These are phyloP conservation scores for Monosporozyma unispora DNA, from an alignment of 805 yeast species.

Conservation along the genomic window DNA sequence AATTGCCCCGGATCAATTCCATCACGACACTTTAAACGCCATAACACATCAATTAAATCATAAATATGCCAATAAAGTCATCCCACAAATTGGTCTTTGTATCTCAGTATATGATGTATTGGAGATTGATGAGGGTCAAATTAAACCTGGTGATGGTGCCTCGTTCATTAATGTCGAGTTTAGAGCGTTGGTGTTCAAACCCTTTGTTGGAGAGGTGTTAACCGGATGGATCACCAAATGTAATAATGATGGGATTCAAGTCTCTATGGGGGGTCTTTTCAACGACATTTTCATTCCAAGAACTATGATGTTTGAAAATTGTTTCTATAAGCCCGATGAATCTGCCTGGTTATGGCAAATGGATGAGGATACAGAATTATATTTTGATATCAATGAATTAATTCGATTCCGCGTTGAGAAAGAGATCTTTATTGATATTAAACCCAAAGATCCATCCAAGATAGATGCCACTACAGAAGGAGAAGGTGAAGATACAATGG, in stretches of 20 bases:
- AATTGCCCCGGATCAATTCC: constrained; percentile 79
- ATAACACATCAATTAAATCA: constrained; percentile 71
- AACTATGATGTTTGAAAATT: constrained; percentile 67
- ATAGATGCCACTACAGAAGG: background rate
- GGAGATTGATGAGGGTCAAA: constrained; percentile 76
- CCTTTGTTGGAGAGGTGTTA: constrained; percentile 86
- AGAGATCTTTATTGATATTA: constrained; percentile 74
- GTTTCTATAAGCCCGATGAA: constrained; percentile 59
- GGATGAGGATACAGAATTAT: constrained; percentile 63
- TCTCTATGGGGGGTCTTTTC: constrained; percentile 61
- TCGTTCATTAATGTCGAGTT: constrained; percentile 67
- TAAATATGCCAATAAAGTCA: constrained; percentile 79
- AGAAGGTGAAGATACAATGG: constrained; percentile 8
- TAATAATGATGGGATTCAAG: constrained; percentile 77
- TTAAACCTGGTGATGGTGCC: constrained; percentile 93
- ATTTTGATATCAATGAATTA: constrained; percentile 82
- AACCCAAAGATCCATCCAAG: constrained; percentile 37
- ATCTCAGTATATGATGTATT: constrained; percentile 76
- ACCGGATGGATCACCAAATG: constrained; percentile 92
- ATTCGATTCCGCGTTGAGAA: constrained; percentile 87
- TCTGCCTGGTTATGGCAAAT: constrained; percentile 94
- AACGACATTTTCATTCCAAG: constrained; percentile 89
- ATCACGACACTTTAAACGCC: constrained; percentile 61
- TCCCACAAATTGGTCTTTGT: constrained; percentile 77
- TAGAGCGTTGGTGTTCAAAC: constrained; percentile 77